Evolutionary conservation across 352 stramenopile species (phyloP).

Genomic region (Phytophthora boehmeriae): DNA sequence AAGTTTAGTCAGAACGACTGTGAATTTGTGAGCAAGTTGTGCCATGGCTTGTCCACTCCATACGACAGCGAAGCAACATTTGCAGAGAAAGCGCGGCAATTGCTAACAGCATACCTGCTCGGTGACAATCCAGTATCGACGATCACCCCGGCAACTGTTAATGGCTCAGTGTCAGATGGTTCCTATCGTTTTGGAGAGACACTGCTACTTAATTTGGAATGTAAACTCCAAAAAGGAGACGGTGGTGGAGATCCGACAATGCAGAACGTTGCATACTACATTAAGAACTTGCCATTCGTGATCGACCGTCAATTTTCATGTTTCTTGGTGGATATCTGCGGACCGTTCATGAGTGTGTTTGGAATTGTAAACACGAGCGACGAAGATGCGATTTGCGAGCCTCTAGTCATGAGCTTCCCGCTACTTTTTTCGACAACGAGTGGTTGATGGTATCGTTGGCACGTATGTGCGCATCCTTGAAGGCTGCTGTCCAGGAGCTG

Average conservation of each 20-base stretch:
- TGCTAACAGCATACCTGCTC: constrained; percentile 12
- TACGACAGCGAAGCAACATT: constrained; percentile 17
- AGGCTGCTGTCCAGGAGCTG: constrained; percentile 21
- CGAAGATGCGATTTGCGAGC: constrained; percentile 23
- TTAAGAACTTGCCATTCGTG: constrained; percentile 15
- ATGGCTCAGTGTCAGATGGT: constrained; percentile 18
- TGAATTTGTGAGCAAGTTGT: constrained; percentile 19
- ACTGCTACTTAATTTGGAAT: constrained; percentile 18
- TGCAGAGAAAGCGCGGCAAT: constrained; percentile 12
- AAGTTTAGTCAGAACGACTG: constrained; percentile 15
- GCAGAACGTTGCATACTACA: constrained; percentile 18
- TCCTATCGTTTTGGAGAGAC: constrained; percentile 9
- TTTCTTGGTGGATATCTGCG: constrained; percentile 26
- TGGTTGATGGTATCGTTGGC: constrained; percentile 20
- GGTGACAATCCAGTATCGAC: neutral
- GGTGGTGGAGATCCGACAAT: constrained; percentile 20
- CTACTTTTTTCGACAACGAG: constrained; percentile 35
- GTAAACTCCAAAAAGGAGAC: constrained; percentile 22
- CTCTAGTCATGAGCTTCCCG: constrained; percentile 19
- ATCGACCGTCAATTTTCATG: constrained; percentile 19
- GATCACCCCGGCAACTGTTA: neutral
- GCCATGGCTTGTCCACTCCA: constrained; percentile 16
- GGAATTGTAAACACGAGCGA: constrained; percentile 18
- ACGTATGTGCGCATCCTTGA: constrained; percentile 27
- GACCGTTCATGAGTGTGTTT: constrained; percentile 16